Evolutionary conservation across 2,329 filamentous ascomycete genomes (phyloP), one percentile per base, ranked within the genome.

Genomic region (Colletotrichum sp.): DNA sequence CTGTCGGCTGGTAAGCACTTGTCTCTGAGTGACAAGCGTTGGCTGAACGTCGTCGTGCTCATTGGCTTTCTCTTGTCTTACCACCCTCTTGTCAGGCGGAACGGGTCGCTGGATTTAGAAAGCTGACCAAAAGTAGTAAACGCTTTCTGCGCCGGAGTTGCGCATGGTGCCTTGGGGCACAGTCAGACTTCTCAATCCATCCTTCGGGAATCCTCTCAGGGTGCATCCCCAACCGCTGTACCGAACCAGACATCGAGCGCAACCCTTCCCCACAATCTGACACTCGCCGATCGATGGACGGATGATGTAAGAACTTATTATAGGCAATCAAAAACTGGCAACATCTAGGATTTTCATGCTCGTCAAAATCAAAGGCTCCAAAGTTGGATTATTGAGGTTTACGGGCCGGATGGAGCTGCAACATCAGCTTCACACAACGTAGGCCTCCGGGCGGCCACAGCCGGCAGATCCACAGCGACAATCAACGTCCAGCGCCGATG

Each of bases 21-120:
- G 61, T 55, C 48, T 66, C n/a, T 60, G 43, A 65, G 28, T 48
- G 43, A 66, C 61, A 48, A 26, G 52, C 61, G 36, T 66, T 26
- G 36, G 38, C n/a, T 26, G 38, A 21, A 43, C 9, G 32, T 13
- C 15, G 24, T 4, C 5, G 5, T 6, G 36, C 18, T 52, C 28
- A 66, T 66, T 74, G 72, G 60, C 28, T 15, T 28, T 21, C 8
- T 34, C 9, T 26, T 32, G 43, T 38, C 48, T 60, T 38, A 68
- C 48, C 48, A 58, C 66, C 66, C 52, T 68, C 66, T 12, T 13
- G n/a, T 16, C 12, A 18, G n/a, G 21, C 52, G 71, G 52, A 60
- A 10, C 55, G 32, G 24, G 61, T 36, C 30, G 68, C 68, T 75
- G 52, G 43, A 66, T 61, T 66, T 75, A 66, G 71, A 71, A 74